phyloP scores from a whole-genome alignment of 805 yeast species.

The Komagataella populi region DNA sequence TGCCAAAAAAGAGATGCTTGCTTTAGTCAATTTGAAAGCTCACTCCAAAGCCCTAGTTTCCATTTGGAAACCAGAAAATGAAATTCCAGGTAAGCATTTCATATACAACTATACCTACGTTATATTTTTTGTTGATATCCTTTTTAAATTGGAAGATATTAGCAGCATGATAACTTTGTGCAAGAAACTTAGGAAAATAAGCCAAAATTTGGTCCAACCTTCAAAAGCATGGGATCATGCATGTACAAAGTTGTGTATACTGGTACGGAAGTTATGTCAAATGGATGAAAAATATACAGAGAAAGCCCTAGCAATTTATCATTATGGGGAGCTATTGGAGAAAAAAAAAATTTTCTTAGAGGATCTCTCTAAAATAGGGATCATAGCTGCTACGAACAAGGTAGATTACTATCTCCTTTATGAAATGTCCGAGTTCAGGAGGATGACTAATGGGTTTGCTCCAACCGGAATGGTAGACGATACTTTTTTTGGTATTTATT shows the following conservation, averaged over 20 bases:
- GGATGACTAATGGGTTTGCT: constrained; percentile 70
- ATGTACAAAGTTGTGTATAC: constrained; percentile 35
- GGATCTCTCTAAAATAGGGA: not conserved
- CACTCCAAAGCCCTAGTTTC: constrained; percentile 59
- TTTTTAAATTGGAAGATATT: constrained; percentile 40
- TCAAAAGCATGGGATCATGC: constrained; percentile 54
- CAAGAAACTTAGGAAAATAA: constrained; percentile 65
- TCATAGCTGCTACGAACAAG: constrained; percentile 13
- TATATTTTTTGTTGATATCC: constrained; percentile 42
- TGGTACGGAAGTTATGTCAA: constrained; percentile 29
- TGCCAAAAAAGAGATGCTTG: constrained; percentile 54
- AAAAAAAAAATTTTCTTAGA: constrained; percentile 20
- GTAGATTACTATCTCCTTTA: constrained; percentile 29
- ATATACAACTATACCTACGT: constrained; percentile 63
- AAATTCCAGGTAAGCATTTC: constrained; percentile 89
- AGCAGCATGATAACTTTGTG: constrained; percentile 45
- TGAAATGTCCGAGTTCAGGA: constrained; percentile 46
- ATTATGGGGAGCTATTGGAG: constrained; percentile 27
- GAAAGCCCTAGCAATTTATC: constrained; percentile 27
- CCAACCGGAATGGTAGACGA: constrained; percentile 69
- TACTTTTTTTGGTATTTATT: constrained; percentile 45
- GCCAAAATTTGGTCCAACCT: constrained; percentile 61
- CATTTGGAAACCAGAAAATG: constrained; percentile 90
- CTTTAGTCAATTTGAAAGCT: constrained; percentile 51
- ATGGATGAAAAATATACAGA: constrained; percentile 39